These are phyloP conservation scores for Coemansia sp. DNA, from an alignment of 192 early-diverging fungal species.

Conservation along the genomic window DNA sequence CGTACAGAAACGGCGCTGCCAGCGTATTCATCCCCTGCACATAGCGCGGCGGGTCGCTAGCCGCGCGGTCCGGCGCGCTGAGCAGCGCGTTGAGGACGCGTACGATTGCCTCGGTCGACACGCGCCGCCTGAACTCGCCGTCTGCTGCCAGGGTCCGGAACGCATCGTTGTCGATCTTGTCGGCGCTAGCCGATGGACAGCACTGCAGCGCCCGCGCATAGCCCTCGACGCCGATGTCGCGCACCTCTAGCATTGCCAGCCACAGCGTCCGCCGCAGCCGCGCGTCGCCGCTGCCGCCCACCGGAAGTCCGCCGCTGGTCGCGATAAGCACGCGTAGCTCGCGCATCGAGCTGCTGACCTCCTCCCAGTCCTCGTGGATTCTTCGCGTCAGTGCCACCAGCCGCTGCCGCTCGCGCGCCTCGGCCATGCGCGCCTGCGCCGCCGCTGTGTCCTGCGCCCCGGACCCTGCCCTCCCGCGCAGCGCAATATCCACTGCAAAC, in stretches of 20 bases:
- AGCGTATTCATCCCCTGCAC: slow-evolving; percentile 97
- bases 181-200: slow-evolving; percentile 70
- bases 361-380: slow-evolving; percentile 45
- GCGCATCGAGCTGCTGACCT: slow-evolving; percentile 41
- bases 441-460: not conserved
- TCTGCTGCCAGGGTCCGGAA: slow-evolving; percentile 85
- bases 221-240: slow-evolving; percentile 47
- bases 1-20: slow-evolving; percentile 85
- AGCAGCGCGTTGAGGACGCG: slow-evolving; percentile 86
- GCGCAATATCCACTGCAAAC: slow-evolving; percentile 12
- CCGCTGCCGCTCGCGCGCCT: slow-evolving; percentile 25
- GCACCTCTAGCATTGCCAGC: slow-evolving; percentile 54
- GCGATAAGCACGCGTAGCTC: slow-evolving; percentile 40
- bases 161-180: slow-evolving; percentile 89
- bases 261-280: slow-evolving; percentile 27
- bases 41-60: slow-evolving; percentile 61
- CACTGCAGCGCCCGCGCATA: slow-evolving; percentile 71
- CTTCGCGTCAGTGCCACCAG: slow-evolving; percentile 41
- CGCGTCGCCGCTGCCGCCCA: slow-evolving; percentile 5
- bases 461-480: slow-evolving; percentile 5
- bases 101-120: slow-evolving; percentile 71
- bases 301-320: slow-evolving; percentile 36
- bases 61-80: slow-evolving; percentile 60
- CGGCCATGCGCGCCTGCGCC: not conserved
- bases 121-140: slow-evolving; percentile 65